A percentile compares a stretch with the other conserved stretches of the same genome.
These are phyloP conservation scores for Penicillium salamii DNA, from an alignment of 495 filamentous ascomycete genomes.

Conservation along the genomic window DNA sequence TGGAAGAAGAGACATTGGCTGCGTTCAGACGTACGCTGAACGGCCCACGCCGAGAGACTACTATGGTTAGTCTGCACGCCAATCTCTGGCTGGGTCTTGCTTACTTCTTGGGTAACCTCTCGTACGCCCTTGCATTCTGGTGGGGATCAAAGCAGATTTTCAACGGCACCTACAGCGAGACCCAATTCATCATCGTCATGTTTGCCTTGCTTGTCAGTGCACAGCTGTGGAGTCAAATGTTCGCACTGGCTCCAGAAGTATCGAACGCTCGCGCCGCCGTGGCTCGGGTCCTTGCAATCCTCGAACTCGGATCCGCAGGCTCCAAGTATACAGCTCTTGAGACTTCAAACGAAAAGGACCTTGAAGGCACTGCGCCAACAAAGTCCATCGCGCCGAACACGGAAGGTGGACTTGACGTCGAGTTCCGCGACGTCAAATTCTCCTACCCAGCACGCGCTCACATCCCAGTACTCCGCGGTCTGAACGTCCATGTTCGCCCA, in stretches of 20 bases:
- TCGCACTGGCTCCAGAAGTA: conserved; percentile 57
- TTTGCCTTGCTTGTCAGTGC: conserved; percentile 54
- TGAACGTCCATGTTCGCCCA: conserved; percentile 50
- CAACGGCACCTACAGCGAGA: conserved; percentile 49
- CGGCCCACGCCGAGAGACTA: conserved; percentile 44
- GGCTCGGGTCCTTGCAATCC: conserved; percentile 39
- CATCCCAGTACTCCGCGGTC: conserved; percentile 43
- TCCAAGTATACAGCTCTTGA: conserved; percentile 20
- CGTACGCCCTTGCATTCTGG: conserved; percentile 64
- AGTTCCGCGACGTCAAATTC: conserved; percentile 53
- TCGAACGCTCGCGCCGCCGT: conserved; percentile 46
- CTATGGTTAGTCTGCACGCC: conserved; percentile 39
- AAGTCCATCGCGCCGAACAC: conserved; percentile 14
- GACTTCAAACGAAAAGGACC: conserved; percentile 1
- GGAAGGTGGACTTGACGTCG: conserved; percentile 33
- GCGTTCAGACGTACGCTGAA: conserved; percentile 32
- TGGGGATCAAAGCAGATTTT: conserved; percentile 61
- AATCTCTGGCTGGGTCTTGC: conserved; percentile 51
- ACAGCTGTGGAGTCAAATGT: conserved; percentile 60
- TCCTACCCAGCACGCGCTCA: conserved; percentile 56
- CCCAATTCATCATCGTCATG: conserved; percentile 61
- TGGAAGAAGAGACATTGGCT: conserved; percentile 34
- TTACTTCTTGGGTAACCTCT: conserved; percentile 46
- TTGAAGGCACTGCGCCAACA: conserved; percentile 14
- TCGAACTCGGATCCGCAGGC: conserved; percentile 34